Conservation (phyloP, 106 monocot species). For the Platanthera guangdongensis region DNA sequence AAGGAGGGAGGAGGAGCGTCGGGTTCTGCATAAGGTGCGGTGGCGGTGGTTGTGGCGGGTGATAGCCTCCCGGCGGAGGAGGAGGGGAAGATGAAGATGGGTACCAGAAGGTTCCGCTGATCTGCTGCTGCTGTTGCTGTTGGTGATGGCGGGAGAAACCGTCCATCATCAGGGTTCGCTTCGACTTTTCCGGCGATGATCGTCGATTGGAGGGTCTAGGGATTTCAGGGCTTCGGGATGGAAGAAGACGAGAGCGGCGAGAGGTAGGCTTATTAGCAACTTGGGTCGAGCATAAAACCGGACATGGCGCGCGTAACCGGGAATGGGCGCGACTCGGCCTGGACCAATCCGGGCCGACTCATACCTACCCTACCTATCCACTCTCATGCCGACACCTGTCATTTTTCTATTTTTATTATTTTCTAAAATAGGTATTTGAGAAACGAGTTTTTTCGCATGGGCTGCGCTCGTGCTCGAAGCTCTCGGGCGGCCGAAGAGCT, state of each 20-base stretch:
- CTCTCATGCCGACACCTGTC: too few relatives aligned
- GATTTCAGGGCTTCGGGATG: neutral
- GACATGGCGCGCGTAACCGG: neutral
- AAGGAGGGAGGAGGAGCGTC: conserved; percentile 4
- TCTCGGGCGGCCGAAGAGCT: too few relatives aligned
- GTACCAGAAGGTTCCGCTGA: conserved; percentile 10
- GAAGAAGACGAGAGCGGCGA: neutral
- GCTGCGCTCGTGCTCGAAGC: too few relatives aligned
- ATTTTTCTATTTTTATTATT: too few relatives aligned
- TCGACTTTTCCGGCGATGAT: neutral
- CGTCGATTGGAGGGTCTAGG: conserved; percentile 4
- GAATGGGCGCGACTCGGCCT: too few relatives aligned
- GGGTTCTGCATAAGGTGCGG: neutral
- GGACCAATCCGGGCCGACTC: too few relatives aligned
- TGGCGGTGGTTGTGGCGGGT: neutral
- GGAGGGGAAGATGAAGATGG: conserved; percentile 18
- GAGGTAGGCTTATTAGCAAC: neutral
- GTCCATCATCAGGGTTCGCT: conserved; percentile 5
- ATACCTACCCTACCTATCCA: too few relatives aligned
- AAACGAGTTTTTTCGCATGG: too few relatives aligned
- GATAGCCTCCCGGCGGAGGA: conserved; percentile 2
- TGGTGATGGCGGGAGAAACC: conserved; percentile 8
- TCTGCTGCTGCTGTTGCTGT: conserved; percentile 11
- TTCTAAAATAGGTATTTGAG: too few relatives aligned
- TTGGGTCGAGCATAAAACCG: neutral